Evolutionary conservation across 1,139 yeast species (phyloP).

Genomic region (Debaryomyces psychrophilus): DNA sequence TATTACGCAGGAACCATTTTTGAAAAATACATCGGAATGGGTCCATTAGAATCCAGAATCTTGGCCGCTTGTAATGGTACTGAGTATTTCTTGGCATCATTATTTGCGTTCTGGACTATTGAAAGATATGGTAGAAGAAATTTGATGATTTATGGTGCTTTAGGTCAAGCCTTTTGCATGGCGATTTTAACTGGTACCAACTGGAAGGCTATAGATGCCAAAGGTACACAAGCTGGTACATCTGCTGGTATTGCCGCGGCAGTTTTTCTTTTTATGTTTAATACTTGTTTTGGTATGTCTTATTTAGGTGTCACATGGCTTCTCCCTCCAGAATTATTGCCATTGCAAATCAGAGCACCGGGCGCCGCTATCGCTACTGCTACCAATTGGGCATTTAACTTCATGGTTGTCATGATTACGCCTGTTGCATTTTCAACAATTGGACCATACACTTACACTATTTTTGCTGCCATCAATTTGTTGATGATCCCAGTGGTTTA

Average conservation of each 20-base stretch:
- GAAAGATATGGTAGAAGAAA: slow-evolving; percentile 59
- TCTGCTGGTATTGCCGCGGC: slow-evolving; percentile 39
- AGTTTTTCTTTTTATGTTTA: slow-evolving; percentile 39
- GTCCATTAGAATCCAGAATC: slow-evolving; percentile 38
- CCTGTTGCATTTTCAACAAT: slow-evolving; percentile 42
- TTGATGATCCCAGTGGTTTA: slow-evolving; percentile 57
- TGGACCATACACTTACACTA: slow-evolving; percentile 39
- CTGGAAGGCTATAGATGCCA: slow-evolving; percentile 27
- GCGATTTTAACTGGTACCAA: slow-evolving; percentile 33
- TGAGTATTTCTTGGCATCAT: slow-evolving; percentile 45
- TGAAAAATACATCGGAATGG: slow-evolving; percentile 44
- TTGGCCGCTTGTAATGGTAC: slow-evolving; percentile 43
- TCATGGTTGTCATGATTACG: slow-evolving; percentile 49
- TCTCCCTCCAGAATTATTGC: slow-evolving; percentile 62
- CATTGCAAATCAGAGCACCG: slow-evolving; percentile 57
- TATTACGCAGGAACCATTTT: slow-evolving; percentile 51
- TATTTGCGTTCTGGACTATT: slow-evolving; percentile 47
- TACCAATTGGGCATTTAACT: slow-evolving; percentile 47
- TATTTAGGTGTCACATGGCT: slow-evolving; percentile 59
- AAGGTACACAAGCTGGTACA: slow-evolving; percentile 17
- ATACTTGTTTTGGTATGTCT: slow-evolving; percentile 54
- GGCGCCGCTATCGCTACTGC: slow-evolving; percentile 53
- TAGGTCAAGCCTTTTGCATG: slow-evolving; percentile 46
- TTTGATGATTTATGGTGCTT: slow-evolving; percentile 54
- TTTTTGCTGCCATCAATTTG: slow-evolving; percentile 42